Conservation (phyloP, 108 stramenopile species). For the Craspedostauros australis region DNA sequence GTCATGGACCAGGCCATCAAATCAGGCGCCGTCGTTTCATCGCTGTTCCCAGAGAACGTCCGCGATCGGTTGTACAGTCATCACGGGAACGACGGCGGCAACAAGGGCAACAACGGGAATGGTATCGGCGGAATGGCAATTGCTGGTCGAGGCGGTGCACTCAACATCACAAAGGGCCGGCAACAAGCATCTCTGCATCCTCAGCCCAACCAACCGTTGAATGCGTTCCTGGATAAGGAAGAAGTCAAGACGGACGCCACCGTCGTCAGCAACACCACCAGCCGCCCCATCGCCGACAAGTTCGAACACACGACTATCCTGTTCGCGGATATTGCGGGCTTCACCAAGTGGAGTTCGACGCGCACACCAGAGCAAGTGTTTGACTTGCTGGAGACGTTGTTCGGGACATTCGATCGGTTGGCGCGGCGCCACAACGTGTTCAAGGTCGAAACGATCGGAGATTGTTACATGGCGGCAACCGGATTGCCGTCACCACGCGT, state of each 20-base stretch:
- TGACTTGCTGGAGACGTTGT: slow-evolving; percentile 38
- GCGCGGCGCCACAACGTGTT: slow-evolving; percentile 34
- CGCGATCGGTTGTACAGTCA: slow-evolving; percentile 37
- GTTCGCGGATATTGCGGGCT: slow-evolving; percentile 52
- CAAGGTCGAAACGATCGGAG: slow-evolving; percentile 49
- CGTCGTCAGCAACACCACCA: slow-evolving; percentile 3
- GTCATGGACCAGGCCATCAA: slow-evolving; percentile 24
- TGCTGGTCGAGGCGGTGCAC: too few species aligned
- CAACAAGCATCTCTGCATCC: too few species aligned
- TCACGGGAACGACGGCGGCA: too few species aligned
- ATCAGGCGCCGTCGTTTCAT: slow-evolving; percentile 39
- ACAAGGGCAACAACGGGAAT: neutral
- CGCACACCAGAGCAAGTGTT: slow-evolving; percentile 41
- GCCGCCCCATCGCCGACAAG: slow-evolving; percentile 47
- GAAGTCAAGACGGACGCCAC: too few species aligned
- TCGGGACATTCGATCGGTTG: slow-evolving; percentile 34
- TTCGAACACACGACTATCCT: slow-evolving; percentile 40
- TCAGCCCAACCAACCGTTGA: too few species aligned
- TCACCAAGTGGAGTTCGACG: slow-evolving; percentile 3
- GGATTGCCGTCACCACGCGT: too few species aligned
- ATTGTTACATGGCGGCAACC: too few species aligned
- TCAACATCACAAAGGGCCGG: too few species aligned
- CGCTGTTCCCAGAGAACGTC: slow-evolving; percentile 48
- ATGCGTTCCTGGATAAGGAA: too few species aligned
- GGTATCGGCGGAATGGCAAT: neutral